Percentiles rank a stretch among this genome's conserved stretches.
These are phyloP conservation scores for Nitzschia putrida DNA, from an alignment of 108 stramenopile genomes.

Conservation along the genomic window DNA sequence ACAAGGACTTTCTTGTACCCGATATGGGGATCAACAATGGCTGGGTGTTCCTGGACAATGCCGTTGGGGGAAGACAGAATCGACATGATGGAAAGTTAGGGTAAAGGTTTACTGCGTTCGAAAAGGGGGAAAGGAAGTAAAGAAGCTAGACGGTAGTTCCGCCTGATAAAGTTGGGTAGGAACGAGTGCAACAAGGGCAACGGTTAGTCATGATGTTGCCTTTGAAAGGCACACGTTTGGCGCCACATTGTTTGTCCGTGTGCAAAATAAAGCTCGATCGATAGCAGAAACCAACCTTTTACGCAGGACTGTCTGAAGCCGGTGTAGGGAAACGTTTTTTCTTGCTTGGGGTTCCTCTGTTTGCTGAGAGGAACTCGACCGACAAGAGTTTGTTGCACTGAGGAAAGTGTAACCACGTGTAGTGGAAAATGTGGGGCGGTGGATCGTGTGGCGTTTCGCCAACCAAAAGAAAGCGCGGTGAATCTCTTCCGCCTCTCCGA, in stretches of 20 bases:
- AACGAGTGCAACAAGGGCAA: not conserved
- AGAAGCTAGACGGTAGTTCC: not conserved
- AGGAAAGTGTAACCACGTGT: too few species aligned
- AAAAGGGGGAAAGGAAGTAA: too few species aligned
- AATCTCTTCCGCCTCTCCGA: too few species aligned
- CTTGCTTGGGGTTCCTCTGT: slow-evolving; percentile 30
- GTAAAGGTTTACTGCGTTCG: too few species aligned
- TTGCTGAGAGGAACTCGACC: slow-evolving; percentile 22
- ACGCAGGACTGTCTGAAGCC: slow-evolving; percentile 46
- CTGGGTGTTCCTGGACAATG: slow-evolving; percentile 11
- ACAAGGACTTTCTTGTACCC: slow-evolving; percentile 93
- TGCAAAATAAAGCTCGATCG: not conserved
- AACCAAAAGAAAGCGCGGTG: too few species aligned
- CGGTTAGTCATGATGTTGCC: not conserved
- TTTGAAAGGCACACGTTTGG: too few species aligned
- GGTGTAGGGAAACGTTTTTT: slow-evolving; percentile 41
- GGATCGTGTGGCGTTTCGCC: not conserved
- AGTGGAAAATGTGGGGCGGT: not conserved
- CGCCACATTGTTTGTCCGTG: too few species aligned
- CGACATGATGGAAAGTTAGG: too few species aligned
- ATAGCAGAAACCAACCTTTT: slow-evolving; percentile 37
- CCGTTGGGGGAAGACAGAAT: too few species aligned
- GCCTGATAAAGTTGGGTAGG: not conserved
- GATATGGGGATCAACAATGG: slow-evolving; percentile 60
- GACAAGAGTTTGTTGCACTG: not conserved